phyloP scores from a whole-genome alignment of 169 alveolate species.

The Theileria equi region DNA sequence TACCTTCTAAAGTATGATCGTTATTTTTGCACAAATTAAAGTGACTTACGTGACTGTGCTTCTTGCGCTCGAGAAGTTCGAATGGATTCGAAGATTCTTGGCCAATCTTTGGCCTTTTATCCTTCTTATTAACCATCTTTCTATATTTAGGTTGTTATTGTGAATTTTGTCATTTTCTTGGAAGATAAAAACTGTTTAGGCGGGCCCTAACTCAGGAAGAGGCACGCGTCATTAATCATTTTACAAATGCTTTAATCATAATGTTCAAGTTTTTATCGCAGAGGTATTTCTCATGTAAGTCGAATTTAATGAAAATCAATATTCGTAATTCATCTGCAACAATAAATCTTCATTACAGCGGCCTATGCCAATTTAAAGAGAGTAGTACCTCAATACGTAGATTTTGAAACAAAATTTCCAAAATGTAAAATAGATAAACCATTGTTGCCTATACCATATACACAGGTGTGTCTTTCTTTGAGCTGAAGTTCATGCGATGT shows the following conservation, averaged over 20 bases:
- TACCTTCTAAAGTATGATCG: background rate
- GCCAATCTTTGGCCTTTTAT: conserved; percentile 22
- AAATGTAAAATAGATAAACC: conserved; percentile 59
- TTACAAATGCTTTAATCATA: too few species aligned
- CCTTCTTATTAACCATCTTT: too few species aligned
- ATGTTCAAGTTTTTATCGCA: conserved; percentile 25
- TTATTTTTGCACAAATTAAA: background rate
- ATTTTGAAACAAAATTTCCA: conserved; percentile 77
- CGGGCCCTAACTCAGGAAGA: background rate
- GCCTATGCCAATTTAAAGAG: conserved; percentile 69
- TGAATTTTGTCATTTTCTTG: background rate
- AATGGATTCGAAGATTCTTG: conserved; percentile 16
- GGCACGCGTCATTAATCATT: too few species aligned
- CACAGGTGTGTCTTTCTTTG: conserved; percentile 48
- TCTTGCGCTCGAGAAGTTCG: conserved; percentile 12
- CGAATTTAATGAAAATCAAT: background rate
- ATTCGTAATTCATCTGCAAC: background rate
- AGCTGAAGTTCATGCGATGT: background rate
- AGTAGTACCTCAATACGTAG: conserved; percentile 71
- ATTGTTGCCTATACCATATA: conserved; percentile 56
- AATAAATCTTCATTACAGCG: conserved; percentile 15
- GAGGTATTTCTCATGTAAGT: conserved; percentile 32
- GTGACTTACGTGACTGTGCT: conserved; percentile 7
- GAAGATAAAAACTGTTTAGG: background rate
- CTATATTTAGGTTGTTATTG: conserved; percentile 1